Conservation (phyloP, 192 early-diverging fungal genomes). For the Coemansia sp. region DNA sequence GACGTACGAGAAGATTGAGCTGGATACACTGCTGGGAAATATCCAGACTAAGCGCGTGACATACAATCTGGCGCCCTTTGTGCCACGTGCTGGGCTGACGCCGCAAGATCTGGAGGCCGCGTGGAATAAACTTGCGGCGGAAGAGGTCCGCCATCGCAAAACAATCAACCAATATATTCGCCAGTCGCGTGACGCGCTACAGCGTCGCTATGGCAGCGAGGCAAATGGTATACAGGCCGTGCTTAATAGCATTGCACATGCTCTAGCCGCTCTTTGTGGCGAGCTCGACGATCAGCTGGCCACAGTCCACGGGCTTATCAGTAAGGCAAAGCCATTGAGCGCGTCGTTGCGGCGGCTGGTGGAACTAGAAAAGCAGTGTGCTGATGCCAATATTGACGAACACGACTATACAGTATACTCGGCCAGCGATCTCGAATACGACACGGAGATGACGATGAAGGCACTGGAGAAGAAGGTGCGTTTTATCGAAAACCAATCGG, state of each 20-base stretch:
- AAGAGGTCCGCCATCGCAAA: constrained; percentile 79
- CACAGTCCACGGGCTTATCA: constrained; percentile 61
- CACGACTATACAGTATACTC: constrained; percentile 92
- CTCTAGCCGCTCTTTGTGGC: constrained; percentile 70
- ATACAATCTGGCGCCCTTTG: constrained; percentile 84
- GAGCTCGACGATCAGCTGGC: constrained; percentile 72
- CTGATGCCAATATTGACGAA: constrained; percentile 87
- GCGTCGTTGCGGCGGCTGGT: constrained; percentile 58
- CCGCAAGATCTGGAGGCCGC: constrained; percentile 71
- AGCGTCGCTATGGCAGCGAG: constrained; percentile 75
- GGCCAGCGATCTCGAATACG: constrained; percentile 86
- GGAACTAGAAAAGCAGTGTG: constrained; percentile 65
- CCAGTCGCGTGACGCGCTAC: constrained; percentile 77
- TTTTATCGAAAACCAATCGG: constrained; percentile 96
- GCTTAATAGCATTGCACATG: constrained; percentile 68
- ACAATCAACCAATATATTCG: constrained; percentile 82
- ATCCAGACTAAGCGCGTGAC: constrained; percentile 97
- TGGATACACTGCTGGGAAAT: constrained; percentile 90
- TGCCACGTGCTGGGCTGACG: constrained; percentile 67
- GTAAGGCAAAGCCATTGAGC: constrained; percentile 56
- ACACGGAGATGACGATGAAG: constrained; percentile 76
- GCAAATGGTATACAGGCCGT: constrained; percentile 78
- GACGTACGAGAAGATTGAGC: constrained; percentile 87
- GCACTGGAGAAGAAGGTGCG: constrained; percentile 74
- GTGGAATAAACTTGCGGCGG: constrained; percentile 71